Evolutionary conservation across 148 eudicot species (phyloP).

Genomic region (Talinum fruticosum): DNA sequence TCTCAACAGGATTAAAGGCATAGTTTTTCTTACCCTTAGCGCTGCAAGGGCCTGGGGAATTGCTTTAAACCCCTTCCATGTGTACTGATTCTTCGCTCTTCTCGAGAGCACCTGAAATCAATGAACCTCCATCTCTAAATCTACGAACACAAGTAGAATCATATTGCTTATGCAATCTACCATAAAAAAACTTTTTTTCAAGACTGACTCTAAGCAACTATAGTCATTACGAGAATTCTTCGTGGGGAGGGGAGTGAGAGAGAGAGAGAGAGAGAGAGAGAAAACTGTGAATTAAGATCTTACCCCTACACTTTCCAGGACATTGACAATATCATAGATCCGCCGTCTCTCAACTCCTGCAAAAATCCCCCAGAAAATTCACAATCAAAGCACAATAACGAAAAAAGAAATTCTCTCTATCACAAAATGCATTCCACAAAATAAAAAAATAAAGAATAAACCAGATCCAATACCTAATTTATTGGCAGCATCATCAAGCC

Average conservation of each 20-base stretch:
- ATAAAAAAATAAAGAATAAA: background rate
- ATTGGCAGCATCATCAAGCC: constrained; percentile 84
- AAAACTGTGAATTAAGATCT: constrained; percentile 36
- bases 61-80: constrained; percentile 85
- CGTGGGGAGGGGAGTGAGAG: too few species aligned
- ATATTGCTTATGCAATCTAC: background rate
- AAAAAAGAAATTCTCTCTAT: background rate
- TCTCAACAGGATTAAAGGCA: background rate
- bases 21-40: constrained; percentile 48
- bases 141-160: background rate
- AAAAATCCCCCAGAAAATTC: constrained; percentile 3
- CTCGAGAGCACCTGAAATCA: constrained; percentile 61
- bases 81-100: constrained; percentile 75
- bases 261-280: too few species aligned
- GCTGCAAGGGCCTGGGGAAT: constrained; percentile 65
- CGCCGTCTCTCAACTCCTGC: constrained; percentile 95
- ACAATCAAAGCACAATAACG: background rate
- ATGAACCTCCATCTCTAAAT: background rate
- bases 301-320: constrained; percentile 92
- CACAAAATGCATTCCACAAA: background rate
- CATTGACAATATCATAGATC: constrained; percentile 98
- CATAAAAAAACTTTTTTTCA: background rate
- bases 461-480: constrained; percentile 56
- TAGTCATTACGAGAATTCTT: too few species aligned
- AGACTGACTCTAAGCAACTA: background rate